These are phyloP conservation scores for Fusarium sp. DNA, from an alignment of 2,329 filamentous ascomycete species.

Conservation along the genomic window DNA sequence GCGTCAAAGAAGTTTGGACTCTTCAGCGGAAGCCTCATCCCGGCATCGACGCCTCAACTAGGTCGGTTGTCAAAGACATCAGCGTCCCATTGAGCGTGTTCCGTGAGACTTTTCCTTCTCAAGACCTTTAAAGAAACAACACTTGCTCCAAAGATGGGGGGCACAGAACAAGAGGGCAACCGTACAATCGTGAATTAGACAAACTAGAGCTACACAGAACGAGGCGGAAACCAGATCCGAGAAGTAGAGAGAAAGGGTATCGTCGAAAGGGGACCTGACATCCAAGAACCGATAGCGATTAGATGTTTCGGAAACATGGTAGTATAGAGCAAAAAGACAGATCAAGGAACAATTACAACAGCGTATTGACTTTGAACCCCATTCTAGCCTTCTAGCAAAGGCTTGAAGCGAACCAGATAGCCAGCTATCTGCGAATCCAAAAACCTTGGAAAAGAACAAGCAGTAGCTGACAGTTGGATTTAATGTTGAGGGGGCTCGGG, in stretches of 20 bases:
- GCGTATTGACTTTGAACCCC: constrained; percentile 22
- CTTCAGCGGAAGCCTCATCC: constrained; percentile 58
- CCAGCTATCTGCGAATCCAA: constrained; percentile 15
- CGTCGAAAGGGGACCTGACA: constrained; percentile 35
- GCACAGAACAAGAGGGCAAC: constrained; percentile 15
- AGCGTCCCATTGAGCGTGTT: constrained; percentile 61
- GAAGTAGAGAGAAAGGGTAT: constrained; percentile 42
- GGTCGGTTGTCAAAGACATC: constrained; percentile 59
- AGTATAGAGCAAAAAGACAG: constrained; percentile 22
- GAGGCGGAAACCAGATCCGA: constrained; percentile 8
- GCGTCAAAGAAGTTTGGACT: constrained; percentile 75
- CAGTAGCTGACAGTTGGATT: background rate
- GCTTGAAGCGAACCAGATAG: constrained; percentile 17
- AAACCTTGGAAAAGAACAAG: background rate
- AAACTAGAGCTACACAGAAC: constrained; percentile 36
- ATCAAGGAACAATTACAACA: constrained; percentile 21
- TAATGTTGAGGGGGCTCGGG: constrained; percentile 21
- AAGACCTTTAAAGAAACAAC: background rate
- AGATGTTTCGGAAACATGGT: constrained; percentile 10
- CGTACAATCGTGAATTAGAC: constrained; percentile 40
- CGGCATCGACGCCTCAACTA: constrained; percentile 48
- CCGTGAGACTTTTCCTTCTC: constrained; percentile 48
- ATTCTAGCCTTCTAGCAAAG: constrained; percentile 7
- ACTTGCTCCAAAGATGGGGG: background rate
- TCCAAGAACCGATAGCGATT: constrained; percentile 28